Percentiles rank a stretch among this genome's conserved stretches.
These are phyloP conservation scores for Myxozyma monticola DNA, from an alignment of 805 yeast genomes.

Conservation along the genomic window DNA sequence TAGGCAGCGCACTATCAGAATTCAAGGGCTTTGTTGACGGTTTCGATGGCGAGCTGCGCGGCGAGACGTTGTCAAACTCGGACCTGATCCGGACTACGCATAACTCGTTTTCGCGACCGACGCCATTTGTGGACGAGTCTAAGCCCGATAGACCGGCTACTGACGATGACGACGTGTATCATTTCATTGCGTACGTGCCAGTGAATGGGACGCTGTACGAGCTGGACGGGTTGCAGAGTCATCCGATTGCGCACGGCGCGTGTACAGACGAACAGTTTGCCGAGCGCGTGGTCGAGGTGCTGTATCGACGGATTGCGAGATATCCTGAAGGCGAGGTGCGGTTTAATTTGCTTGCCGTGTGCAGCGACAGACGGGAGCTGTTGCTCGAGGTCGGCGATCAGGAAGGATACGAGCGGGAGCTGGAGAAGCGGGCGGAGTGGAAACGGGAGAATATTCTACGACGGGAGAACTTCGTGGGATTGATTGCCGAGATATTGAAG, in stretches of 20 bases:
- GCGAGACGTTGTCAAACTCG: constrained; percentile 62
- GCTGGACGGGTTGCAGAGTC: constrained; percentile 59
- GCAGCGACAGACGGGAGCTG: constrained; percentile 50
- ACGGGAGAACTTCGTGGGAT: constrained; percentile 54
- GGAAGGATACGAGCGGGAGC: constrained; percentile 44
- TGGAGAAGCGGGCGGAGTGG: constrained; percentile 54
- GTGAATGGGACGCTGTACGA: constrained; percentile 53
- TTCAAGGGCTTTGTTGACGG: constrained; percentile 52
- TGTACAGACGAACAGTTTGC: constrained; percentile 48
- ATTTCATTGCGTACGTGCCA: constrained; percentile 58
- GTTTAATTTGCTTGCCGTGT: constrained; percentile 56
- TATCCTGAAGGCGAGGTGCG: constrained; percentile 52
- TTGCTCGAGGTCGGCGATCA: constrained; percentile 45
- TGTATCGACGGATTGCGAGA: constrained; percentile 49
- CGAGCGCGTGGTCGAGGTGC: constrained; percentile 45
- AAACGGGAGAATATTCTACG: constrained; percentile 54
- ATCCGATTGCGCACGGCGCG: constrained; percentile 55
- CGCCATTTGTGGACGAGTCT: constrained; percentile 50
- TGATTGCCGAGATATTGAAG: constrained; percentile 50
- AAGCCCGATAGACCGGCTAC: constrained; percentile 16
- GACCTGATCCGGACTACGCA: constrained; percentile 57
- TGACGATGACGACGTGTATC: constrained; percentile 49
- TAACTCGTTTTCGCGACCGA: constrained; percentile 61
- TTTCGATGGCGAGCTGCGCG: constrained; percentile 55
- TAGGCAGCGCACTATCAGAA: constrained; percentile 52